Conservation (phyloP, 176 grass and related monocot genomes). For the Carex parvula region DNA sequence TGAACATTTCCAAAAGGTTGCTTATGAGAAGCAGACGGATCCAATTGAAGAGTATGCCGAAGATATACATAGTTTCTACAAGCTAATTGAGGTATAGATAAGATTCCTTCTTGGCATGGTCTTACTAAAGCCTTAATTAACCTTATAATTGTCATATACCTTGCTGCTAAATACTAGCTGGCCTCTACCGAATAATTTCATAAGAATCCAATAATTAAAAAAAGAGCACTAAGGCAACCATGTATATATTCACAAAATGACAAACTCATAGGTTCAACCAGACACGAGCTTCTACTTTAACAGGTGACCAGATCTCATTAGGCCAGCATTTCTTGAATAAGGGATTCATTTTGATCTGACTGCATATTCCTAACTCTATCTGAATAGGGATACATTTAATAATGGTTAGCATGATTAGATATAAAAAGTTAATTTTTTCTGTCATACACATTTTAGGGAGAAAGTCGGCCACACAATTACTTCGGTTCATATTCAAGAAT, state of each 20-base stretch:
- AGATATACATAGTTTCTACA: not conserved
- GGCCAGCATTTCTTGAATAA: not conserved
- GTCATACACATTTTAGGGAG: not conserved
- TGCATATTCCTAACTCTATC: not conserved
- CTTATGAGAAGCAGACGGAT: not conserved
- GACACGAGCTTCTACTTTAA: not conserved
- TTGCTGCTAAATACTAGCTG: not conserved
- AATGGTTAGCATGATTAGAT: not conserved
- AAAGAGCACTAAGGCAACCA: not conserved
- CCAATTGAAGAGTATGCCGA: not conserved
- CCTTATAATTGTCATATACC: not conserved
- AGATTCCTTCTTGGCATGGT: not conserved
- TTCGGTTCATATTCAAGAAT: conserved; percentile 57
- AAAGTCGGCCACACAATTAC: conserved; percentile 28
- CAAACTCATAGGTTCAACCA: not conserved
- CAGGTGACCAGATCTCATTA: not conserved
- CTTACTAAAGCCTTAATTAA: not conserved
- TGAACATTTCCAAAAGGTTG: not conserved
- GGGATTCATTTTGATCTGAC: too few relatives aligned
- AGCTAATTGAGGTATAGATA: not conserved
- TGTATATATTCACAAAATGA: too few relatives aligned
- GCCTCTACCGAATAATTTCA: not conserved
- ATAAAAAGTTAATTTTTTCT: not conserved
- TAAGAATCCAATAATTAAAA: not conserved
- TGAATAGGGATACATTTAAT: not conserved